Conservation (phyloP, 306 rosid species). For the Prunus padus region DNA sequence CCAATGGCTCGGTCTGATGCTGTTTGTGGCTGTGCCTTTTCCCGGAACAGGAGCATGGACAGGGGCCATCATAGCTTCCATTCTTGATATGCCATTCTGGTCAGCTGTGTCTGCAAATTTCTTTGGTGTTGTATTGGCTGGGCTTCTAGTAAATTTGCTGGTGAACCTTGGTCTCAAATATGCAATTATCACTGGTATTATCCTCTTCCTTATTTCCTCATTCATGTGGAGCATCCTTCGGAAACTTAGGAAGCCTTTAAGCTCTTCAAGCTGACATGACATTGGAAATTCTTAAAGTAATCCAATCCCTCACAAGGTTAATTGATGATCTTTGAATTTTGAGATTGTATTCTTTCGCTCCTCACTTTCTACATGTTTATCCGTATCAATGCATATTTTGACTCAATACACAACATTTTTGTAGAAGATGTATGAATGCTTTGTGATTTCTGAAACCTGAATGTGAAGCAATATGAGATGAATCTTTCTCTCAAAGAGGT, state of each 20-base stretch:
- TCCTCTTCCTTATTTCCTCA: conserved; percentile 80
- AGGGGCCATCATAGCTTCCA: conserved; percentile 81
- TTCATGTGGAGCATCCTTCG: conserved; percentile 93
- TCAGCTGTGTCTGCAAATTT: conserved; percentile 77
- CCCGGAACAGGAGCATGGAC: conserved; percentile 99
- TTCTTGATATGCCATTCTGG: conserved; percentile 97
- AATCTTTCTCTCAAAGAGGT: neutral
- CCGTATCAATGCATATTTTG: neutral
- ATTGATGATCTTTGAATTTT: neutral
- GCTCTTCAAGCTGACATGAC: conserved; percentile 35
- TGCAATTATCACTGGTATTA: conserved; percentile 62
- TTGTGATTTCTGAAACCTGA: neutral
- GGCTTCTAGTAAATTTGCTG: conserved; percentile 80
- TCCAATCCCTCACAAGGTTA: no score
- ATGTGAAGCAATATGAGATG: conserved; percentile 1
- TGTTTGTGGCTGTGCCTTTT: conserved; percentile 95
- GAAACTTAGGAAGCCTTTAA: conserved; percentile 41
- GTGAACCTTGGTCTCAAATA: conserved; percentile 90
- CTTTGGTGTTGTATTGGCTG: conserved; percentile 79
- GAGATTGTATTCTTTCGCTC: neutral
- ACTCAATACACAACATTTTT: neutral
- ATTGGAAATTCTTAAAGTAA: neutral
- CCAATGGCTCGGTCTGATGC: conserved; percentile 95
- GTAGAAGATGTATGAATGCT: neutral
- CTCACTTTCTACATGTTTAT: neutral